These are phyloP conservation scores for Scedosporium minutisporum DNA, from an alignment of 2,329 filamentous ascomycete genomes.

Conservation along the genomic window DNA sequence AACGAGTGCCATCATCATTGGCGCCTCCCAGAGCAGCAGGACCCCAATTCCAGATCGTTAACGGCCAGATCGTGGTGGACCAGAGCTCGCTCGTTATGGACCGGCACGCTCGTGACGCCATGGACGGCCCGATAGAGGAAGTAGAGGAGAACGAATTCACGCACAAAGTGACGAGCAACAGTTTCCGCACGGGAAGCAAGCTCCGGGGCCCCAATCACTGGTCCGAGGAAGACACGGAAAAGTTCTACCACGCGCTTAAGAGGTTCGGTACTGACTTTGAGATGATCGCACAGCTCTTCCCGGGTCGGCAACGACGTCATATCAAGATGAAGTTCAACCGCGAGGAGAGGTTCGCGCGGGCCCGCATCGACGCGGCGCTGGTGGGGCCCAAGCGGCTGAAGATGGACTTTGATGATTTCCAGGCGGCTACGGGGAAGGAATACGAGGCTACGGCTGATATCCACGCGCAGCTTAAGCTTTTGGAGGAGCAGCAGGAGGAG, in stretches of 20 bases:
- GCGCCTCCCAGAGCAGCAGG: slow-evolving; percentile 25
- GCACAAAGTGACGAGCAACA: slow-evolving; percentile 56
- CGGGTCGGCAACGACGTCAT: slow-evolving; percentile 58
- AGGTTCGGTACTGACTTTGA: slow-evolving; percentile 80
- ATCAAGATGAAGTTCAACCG: slow-evolving; percentile 77
- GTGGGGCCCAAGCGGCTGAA: slow-evolving; percentile 46
- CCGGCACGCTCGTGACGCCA: slow-evolving; percentile 52
- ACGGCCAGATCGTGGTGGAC: slow-evolving; percentile 65
- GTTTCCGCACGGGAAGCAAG: slow-evolving; percentile 54
- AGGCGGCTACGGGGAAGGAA: slow-evolving; percentile 40
- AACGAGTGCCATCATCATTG: neutral
- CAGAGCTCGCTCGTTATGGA: slow-evolving; percentile 59
- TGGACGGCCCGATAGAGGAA: slow-evolving; percentile 46
- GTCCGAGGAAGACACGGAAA: slow-evolving; percentile 60
- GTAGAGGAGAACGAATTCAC: slow-evolving; percentile 75
- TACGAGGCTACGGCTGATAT: slow-evolving; percentile 47
- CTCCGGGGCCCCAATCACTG: slow-evolving; percentile 56
- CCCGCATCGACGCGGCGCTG: slow-evolving; percentile 54
- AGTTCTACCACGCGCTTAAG: slow-evolving; percentile 64
- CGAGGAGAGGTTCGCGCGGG: slow-evolving; percentile 60
- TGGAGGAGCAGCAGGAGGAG: slow-evolving; percentile 34
- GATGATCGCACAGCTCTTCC: slow-evolving; percentile 70
- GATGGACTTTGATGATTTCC: slow-evolving; percentile 54
- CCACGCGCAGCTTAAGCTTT: slow-evolving; percentile 42
- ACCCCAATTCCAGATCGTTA: slow-evolving; percentile 52